These are phyloP conservation scores for Viola pubescens DNA, from an alignment of 441 rosid genomes.

Conservation along the genomic window DNA sequence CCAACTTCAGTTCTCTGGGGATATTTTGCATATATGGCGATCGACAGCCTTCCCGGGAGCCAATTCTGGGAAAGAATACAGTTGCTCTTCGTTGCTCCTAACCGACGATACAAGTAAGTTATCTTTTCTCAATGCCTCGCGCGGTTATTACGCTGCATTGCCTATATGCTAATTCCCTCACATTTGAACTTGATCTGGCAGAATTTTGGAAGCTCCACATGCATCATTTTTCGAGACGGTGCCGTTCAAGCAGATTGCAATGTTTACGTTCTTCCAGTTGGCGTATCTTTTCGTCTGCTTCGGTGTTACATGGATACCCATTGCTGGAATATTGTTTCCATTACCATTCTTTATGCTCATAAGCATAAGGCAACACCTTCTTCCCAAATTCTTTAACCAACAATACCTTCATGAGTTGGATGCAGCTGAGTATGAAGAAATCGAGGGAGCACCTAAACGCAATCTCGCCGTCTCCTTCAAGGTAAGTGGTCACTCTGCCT, in stretches of 20 bases:
- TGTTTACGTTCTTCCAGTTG: slow-evolving; percentile 31
- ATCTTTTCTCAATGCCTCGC: no score
- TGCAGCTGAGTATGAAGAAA: slow-evolving; percentile 73
- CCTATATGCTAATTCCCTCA: not conserved
- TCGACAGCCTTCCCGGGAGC: slow-evolving; percentile 59
- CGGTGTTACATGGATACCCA: slow-evolving; percentile 73
- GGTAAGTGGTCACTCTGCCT: not conserved
- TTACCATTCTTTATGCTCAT: slow-evolving; percentile 67
- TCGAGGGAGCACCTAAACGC: slow-evolving; percentile 34
- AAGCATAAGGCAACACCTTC: slow-evolving; percentile 48
- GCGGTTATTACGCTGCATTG: no score
- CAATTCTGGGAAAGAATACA: slow-evolving; percentile 53
- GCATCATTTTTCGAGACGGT: slow-evolving; percentile 34
- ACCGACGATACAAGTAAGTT: slow-evolving; percentile 39
- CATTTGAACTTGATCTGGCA: slow-evolving; percentile 5
- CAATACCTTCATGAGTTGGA: slow-evolving; percentile 56
- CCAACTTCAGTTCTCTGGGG: slow-evolving; percentile 62
- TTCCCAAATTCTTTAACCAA: slow-evolving; percentile 49
- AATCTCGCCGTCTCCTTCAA: slow-evolving; percentile 10
- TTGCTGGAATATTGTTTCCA: slow-evolving; percentile 47
- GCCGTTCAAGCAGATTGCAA: slow-evolving; percentile 27
- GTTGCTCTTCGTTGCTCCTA: slow-evolving; percentile 42
- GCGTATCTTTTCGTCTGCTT: slow-evolving; percentile 53
- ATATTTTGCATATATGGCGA: slow-evolving; percentile 58
- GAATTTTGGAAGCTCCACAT: slow-evolving; percentile 33